Conservation (phyloP, 176 grass and related monocot species). For the Eragrostis curvula region DNA sequence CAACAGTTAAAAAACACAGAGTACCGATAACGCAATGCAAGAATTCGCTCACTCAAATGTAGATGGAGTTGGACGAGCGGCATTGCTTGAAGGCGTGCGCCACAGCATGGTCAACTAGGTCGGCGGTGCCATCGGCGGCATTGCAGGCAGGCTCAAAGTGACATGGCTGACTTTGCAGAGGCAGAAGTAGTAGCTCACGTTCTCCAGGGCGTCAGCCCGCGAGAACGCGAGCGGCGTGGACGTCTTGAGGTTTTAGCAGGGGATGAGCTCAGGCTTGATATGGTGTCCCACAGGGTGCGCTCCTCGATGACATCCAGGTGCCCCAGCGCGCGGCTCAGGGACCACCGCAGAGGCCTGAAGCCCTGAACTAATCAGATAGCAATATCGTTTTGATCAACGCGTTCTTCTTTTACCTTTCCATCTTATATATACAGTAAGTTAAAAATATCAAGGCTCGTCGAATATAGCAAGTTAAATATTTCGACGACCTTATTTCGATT, state of each 20-base stretch:
- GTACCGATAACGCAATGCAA: not conserved
- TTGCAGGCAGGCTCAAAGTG: constrained; percentile 84
- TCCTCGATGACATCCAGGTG: not conserved
- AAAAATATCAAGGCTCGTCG: no score
- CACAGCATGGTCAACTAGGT: constrained; percentile 93
- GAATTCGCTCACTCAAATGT: constrained; percentile 70
- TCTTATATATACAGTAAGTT: no score
- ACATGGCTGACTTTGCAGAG: constrained; percentile 91
- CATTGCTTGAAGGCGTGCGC: constrained; percentile 90
- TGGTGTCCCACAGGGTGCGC: constrained; percentile 84
- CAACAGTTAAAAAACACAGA: no score
- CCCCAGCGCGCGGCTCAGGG: no score
- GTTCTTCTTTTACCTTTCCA: no score
- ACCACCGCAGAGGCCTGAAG: no score
- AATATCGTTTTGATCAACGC: no score
- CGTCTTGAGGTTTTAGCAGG: constrained; percentile 82
- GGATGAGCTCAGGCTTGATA: constrained; percentile 92
- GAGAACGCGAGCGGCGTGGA: constrained; percentile 87
- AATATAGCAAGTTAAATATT: no score
- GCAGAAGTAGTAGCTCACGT: constrained; percentile 88
- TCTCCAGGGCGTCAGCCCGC: constrained; percentile 91
- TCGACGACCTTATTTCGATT: no score
- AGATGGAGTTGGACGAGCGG: constrained; percentile 81
- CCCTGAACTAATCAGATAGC: no score
- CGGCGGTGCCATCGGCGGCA: constrained; percentile 70